Percentiles rank a stretch among this genome's conserved stretches.
Evolutionary conservation across 1,284 basidiomycete genomes (phyloP).

Genomic region (Agaricales sp.): DNA sequence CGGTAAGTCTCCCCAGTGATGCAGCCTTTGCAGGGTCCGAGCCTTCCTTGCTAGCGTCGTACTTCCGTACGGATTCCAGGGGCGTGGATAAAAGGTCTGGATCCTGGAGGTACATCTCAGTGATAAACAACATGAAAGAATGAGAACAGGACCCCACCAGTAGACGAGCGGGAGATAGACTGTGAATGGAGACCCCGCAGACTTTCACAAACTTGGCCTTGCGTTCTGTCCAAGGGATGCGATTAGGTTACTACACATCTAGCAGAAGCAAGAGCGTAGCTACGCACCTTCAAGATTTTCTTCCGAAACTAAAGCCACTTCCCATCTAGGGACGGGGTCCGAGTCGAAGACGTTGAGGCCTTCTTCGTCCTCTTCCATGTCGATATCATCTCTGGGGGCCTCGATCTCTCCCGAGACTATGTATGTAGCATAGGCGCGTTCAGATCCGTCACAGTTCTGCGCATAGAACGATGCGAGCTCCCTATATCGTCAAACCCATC

Average conservation of each 20-base stretch:
- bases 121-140: neutral
- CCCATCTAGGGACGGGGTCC: neutral
- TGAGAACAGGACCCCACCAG: neutral
- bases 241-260: neutral
- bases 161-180: neutral
- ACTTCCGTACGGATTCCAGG: slow-evolving; percentile 33
- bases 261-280: neutral
- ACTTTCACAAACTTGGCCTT: neutral
- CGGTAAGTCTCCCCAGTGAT: slow-evolving; percentile 26
- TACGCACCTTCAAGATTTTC: neutral
- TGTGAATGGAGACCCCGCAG: neutral
- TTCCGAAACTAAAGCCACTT: neutral
- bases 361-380: neutral
- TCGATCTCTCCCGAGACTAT: neutral
- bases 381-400: neutral
- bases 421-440: neutral
- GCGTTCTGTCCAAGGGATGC: neutral
- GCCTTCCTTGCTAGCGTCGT: slow-evolving; percentile 34
- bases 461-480: neutral
- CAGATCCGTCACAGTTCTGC: neutral
- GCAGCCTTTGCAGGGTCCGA: slow-evolving; percentile 27
- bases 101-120: slow-evolving; percentile 33
- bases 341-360: neutral
- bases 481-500: neutral
- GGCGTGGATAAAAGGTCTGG: slow-evolving; percentile 44